Evolutionary conservation across 1,139 yeast species (phyloP).

Genomic region (Ogataea hybrid): DNA sequence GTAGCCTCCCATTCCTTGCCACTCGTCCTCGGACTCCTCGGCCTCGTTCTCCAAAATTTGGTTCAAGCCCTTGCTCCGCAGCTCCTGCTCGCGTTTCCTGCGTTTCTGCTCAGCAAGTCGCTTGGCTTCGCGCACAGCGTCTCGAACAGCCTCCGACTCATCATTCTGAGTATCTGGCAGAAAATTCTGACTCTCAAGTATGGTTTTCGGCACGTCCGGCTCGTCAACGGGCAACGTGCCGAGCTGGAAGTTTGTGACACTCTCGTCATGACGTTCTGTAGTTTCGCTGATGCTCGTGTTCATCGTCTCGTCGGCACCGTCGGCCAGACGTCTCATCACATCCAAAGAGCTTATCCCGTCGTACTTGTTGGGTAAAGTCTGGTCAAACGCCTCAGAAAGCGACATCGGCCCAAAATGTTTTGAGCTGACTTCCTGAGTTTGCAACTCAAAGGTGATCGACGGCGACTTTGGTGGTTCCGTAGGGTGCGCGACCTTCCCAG

Average conservation of each 20-base stretch:
- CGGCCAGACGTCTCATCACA: constrained; percentile 23
- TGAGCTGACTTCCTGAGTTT: background rate
- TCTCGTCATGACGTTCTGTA: constrained; percentile 2
- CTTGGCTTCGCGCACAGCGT: constrained; percentile 27
- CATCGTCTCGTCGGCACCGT: constrained; percentile 6
- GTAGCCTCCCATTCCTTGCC: constrained; percentile 85
- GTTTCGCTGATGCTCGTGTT: constrained; percentile 1
- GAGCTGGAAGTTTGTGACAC: constrained; percentile 2
- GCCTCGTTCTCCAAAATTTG: constrained; percentile 82
- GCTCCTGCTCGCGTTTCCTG: constrained; percentile 43
- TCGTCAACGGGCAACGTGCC: constrained; percentile 7
- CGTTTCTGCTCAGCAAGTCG: constrained; percentile 29
- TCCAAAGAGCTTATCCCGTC: constrained; percentile 19
- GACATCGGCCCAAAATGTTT: constrained; percentile 10
- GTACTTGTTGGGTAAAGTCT: constrained; percentile 20
- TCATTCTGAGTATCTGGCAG: constrained; percentile 31
- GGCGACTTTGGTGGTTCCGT: constrained; percentile 4
- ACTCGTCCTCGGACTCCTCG: constrained; percentile 94
- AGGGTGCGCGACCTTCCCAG: no score
- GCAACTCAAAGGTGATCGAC: constrained; percentile 12
- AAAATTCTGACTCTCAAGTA: constrained; percentile 30
- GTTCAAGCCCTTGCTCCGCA: constrained; percentile 50
- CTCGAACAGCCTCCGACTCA: constrained; percentile 14
- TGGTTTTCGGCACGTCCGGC: constrained; percentile 10
- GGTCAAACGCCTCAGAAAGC: constrained; percentile 21